Base-by-base conservation (phyloP, 73 alveolate species). In the Symbiodinium natans region DNA sequence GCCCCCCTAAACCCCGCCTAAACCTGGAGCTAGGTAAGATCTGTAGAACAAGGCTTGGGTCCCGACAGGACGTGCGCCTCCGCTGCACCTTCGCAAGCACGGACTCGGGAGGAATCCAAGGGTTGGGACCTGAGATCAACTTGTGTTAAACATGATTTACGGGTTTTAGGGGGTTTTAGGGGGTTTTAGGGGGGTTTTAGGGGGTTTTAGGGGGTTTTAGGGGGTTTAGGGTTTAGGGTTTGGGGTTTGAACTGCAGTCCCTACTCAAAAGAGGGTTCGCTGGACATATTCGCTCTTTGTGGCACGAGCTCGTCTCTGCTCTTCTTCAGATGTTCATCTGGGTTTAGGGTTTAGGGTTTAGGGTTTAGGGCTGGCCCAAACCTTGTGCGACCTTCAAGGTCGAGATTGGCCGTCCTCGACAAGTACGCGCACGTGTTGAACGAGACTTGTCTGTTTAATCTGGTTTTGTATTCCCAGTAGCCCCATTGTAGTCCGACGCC, bases 1-100 rank as follows among this genome's bases (percentile, higher is more conserved):
- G 17, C 15, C 7, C 19, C 36, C 84, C 19, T 11, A n/a, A 2
- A 3, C 41, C 10, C 36, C 41, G 10, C 36, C 41, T 17, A 0
- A 27, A 73, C 29, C 84, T 27, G 40, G 17, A 73, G 29, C 17
- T n/a, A 63, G 82, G 31, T 13, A 9, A 7, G 23, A 63, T 34
- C 63, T 48, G 63, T 10, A 10, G 63, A 17, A 8, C 82, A 63
- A 9, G 25, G 36, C 82, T 29, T 63, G n/a, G n/a, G n/a, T n/a
- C 63, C 63, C 17, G 63, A 29, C 40, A 87, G 95, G 97, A 90
- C 52, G 97, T 90, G n/a, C 97, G 97, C 80, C 52, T 90, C 38
- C 97, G 97, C 88, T 90, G 97, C 88, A 90, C 97, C 89, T 90
- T 90, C 48, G 97, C 97, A 4, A 83, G 97, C 89, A 90, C 97